These are phyloP conservation scores for Boletellus sp. DNA, from an alignment of 1,284 basidiomycete species.

Conservation along the genomic window DNA sequence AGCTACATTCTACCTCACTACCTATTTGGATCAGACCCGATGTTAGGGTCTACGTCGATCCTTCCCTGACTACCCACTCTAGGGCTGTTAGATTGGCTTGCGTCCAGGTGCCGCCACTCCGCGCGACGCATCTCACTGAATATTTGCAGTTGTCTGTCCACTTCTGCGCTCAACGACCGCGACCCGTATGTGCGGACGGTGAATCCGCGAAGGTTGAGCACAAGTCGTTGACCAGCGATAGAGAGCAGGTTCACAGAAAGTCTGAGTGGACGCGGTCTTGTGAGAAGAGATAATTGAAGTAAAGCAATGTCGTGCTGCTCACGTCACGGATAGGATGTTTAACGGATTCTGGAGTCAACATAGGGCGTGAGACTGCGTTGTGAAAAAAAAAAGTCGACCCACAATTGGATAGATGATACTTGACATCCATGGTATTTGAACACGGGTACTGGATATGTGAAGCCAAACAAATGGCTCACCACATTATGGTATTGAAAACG, in stretches of 20 bases:
- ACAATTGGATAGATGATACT: too few species aligned
- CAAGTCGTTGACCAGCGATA: neutral
- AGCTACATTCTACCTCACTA: too few species aligned
- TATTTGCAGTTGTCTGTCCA: neutral
- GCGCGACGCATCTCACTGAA: neutral
- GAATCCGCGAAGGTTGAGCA: neutral
- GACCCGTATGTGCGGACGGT: neutral
- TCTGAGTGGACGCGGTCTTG: neutral
- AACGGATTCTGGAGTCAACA: too few species aligned
- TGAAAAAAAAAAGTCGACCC: too few species aligned
- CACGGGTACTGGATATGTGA: too few species aligned
- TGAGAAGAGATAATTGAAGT: neutral
- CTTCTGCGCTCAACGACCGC: neutral
- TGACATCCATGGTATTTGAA: too few species aligned
- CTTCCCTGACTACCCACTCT: too few species aligned
- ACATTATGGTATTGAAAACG: neutral
- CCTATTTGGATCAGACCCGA: too few species aligned
- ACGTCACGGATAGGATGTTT: neutral
- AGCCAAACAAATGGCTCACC: neutral
- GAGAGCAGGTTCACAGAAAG: neutral
- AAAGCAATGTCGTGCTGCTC: neutral
- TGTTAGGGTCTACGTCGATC: too few species aligned
- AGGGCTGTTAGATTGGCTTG: neutral
- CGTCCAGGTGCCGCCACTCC: too few species aligned
- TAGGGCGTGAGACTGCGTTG: too few species aligned